Evolutionary conservation across 139 green algal species (phyloP).

Genomic region (Helicosporidium sp.): DNA sequence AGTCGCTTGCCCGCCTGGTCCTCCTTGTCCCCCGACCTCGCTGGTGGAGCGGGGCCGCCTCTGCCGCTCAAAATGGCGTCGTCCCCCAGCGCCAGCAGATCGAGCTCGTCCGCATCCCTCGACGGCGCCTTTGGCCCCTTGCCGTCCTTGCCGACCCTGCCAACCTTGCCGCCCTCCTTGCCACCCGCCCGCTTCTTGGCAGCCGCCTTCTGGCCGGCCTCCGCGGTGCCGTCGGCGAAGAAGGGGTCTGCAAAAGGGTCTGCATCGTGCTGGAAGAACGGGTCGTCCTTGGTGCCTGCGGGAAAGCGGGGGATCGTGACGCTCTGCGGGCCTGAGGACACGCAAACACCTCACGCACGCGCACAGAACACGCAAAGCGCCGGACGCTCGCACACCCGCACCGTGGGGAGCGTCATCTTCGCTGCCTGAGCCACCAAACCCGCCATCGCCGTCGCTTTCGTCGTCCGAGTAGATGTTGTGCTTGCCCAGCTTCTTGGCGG

Average conservation of each 20-base stretch:
- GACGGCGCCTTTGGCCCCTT: conserved; percentile 7
- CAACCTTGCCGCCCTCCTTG: conserved; percentile 5
- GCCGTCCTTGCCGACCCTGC: conserved; percentile 2
- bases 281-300: conserved; percentile 11
- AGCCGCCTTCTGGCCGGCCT: neutral
- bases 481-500: conserved; percentile 26
- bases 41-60: neutral
- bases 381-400: too few relatives aligned
- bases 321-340: too few relatives aligned
- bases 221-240: conserved; percentile 25
- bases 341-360: conserved; percentile 5
- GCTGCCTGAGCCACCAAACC: conserved; percentile 1
- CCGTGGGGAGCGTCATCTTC: conserved; percentile 1
- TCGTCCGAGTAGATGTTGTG: conserved; percentile 10
- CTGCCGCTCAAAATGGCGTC: neutral
- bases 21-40: neutral
- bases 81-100: conserved; percentile 19
- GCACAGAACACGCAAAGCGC: neutral
- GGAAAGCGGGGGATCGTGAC: too few relatives aligned
- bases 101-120: conserved; percentile 43
- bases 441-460: conserved; percentile 7
- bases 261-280: conserved; percentile 28
- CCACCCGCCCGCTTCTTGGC: conserved; percentile 1
- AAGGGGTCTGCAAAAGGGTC: conserved; percentile 68
- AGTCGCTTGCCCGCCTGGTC: conserved; percentile 16